Base-by-base conservation (phyloP, 495 filamentous ascomycete genomes). In the Venustampulla echinocandica region DNA sequence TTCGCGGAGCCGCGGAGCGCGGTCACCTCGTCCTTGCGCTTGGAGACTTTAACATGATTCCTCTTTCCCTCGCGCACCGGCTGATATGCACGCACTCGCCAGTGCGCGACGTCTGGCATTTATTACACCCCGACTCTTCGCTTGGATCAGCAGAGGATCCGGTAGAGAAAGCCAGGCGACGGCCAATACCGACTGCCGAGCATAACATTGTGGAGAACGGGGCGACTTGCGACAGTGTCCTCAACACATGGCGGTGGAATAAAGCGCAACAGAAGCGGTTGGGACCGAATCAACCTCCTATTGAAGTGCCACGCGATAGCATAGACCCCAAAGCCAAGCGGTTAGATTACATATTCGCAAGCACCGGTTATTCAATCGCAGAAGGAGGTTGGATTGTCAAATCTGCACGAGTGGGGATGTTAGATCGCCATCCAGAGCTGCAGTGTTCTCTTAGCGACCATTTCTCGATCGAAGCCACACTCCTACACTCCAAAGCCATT, bases 21-120 rank as follows among this genome's bases (percentile, higher is more conserved):
- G 90, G 90, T 1, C 85, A 92, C 61, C 68, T 95, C 5, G 87
- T 87, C 4, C 69, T 97, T 14, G 90, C 79, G 10, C 61, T 93
- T 5, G 92, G 92, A 18, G 92, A 96, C 64, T 95, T 97, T 66
- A 96, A 98, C 63, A 95, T 95, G 84, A 61, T 87, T 13, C 90
- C 92, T 11, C 66, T 83, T 3, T 93, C 87, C 1, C 79, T 95
- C 15, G 84, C 87, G n/a, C 87, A 96, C 58, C 76, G 79, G 35
- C 66, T 98, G 47, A 81, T 98, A 55, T 82, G 78, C 19, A 78
- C 80, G 1, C 81, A 89, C 54, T 80, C 84, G 22, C 81, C 85
- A 11, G 86, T 93, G 11, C 69, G 75, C 13, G 92, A 98, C 55
- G 76, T 75, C 14, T 98, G 92, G 92, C 75, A 80, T 15, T 68